phyloP scores from a whole-genome alignment of 1,284 basidiomycete species.

The Filobasidium uniguttulatum region DNA sequence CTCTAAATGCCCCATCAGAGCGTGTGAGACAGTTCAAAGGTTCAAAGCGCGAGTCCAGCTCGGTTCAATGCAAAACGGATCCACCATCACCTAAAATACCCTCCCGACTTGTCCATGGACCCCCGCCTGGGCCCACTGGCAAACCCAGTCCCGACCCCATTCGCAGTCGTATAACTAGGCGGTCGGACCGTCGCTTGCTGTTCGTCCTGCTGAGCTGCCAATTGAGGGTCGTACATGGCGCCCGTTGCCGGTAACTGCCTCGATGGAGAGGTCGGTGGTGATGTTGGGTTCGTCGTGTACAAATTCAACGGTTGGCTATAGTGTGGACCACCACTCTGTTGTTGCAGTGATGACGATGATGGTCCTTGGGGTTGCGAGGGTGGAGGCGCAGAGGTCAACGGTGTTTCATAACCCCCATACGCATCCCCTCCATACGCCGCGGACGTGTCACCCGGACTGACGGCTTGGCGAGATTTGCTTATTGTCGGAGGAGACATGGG shows the following conservation, averaged over 20 bases:
- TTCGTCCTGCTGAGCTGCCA: background rate
- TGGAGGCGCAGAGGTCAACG: background rate
- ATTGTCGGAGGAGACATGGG: background rate
- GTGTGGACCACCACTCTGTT: background rate
- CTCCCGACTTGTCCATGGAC: no score
- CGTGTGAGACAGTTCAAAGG: no score
- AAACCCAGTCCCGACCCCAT: background rate
- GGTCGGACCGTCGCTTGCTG: background rate
- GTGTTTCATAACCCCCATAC: constrained; percentile 1
- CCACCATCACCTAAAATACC: no score
- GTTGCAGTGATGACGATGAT: background rate
- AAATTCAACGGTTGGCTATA: background rate
- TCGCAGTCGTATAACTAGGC: background rate
- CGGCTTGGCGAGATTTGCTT: no score
- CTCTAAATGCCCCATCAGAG: no score
- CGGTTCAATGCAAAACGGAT: no score
- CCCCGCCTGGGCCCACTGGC: background rate
- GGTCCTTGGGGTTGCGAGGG: background rate
- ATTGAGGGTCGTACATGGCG: background rate
- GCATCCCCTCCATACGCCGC: background rate
- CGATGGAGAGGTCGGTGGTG: background rate
- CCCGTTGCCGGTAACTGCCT: background rate
- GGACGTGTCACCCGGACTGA: no score
- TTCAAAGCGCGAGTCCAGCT: no score
- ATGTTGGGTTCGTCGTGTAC: background rate